Base-by-base conservation (phyloP, 2,329 filamentous ascomycete genomes). In the Colletotrichum eleusines region DNA sequence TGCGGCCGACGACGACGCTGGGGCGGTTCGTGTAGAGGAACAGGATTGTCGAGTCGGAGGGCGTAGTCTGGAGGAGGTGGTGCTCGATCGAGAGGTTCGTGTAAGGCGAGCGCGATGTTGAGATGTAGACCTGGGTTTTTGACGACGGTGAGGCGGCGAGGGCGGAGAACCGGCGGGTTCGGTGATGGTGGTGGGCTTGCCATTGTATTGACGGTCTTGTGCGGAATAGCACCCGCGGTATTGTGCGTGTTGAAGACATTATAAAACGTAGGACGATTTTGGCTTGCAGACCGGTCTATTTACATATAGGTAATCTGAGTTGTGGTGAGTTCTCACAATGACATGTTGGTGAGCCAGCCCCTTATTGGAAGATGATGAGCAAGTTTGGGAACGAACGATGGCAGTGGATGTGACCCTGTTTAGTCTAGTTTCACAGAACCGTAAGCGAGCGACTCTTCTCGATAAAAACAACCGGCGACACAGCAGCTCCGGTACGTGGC, bases 1-100 rank as follows among this genome's bases (percentile, higher is more conserved):
- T 99, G 71, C 96, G 91, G 53, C 96, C 96, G 75, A 99, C 91
- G 78, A 99, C 91, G 71, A 99, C 88, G 79, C 93, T 94, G 0
- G 95, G 94, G 46, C 89, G 82, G 82, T 99, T 98, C 76, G 90
- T 88, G 83, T 98, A 99, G 61, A 98, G 88, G 67, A 98, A 92
- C 2, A 98, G 88, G 61, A 98, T 82, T 18, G 88, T 91, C 16
- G 94, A 94, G 71, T 92, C 88, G 8, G 89, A 84, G 1, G 91
- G 88, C 0, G 92, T 91, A 65, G 90, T 89, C 76, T 93, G 90
- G 9, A 98, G 88, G 38, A 99, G 90, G 80, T 93, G 91, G 79
- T 98, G 94, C 84, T 99, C 96, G 76, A 98, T 91, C 40, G 95
- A 94, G 69, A 99, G 93, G 81, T 99, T 99, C 76, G 97, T 84